Base-by-base conservation (phyloP, 2,329 filamentous ascomycete species). In the Colletotrichum euphorbiae region DNA sequence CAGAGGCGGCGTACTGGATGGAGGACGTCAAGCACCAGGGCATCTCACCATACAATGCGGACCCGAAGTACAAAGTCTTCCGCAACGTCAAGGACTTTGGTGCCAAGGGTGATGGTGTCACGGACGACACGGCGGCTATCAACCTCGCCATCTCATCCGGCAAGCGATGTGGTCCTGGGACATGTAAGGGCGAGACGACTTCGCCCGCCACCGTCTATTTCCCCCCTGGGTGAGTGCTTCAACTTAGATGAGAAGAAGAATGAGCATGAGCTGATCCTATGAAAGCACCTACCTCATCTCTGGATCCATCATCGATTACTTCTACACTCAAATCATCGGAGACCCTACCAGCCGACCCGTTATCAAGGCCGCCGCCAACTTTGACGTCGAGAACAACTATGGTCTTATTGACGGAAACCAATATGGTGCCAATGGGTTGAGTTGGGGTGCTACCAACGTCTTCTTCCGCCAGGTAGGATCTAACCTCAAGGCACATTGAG, bases 311-410 rank as follows among this genome's bases (percentile, higher is more conserved):
- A 79, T 92, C 46, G 89, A 91, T 75, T 89, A 90, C 79, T 96
- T 94, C 80, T 93, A 93, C 76, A 94, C 92, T 1, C 90, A 93
- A 77, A 84, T 96, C 69, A 85, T 94, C 33, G 92, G 92, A 45
- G 90, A 94, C 77, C 87, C 90, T 9, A 83, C 81, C 19, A 77
- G 84, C 70, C 82, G 85, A 64, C 81, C 91, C 6, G 82, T 84
- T 3, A 82, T 90, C 61, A 85, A 85, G 72, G 87, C 87, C 2
- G 79, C 82, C 1, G 69, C 82, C 0, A 78, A 75, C 42, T 90
- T 90, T 72, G 72, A 73, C 8, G 72, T 73, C 9, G 65, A 73
- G 15, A 70, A 69, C 28, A 81, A 75, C 33, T 78, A 83, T 17
- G 82, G 81, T 4, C 76, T 87, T 40, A 79, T 87, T 19, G 84